Conservation (phyloP, 1,139 yeast genomes). For the Candida glucosophila region DNA sequence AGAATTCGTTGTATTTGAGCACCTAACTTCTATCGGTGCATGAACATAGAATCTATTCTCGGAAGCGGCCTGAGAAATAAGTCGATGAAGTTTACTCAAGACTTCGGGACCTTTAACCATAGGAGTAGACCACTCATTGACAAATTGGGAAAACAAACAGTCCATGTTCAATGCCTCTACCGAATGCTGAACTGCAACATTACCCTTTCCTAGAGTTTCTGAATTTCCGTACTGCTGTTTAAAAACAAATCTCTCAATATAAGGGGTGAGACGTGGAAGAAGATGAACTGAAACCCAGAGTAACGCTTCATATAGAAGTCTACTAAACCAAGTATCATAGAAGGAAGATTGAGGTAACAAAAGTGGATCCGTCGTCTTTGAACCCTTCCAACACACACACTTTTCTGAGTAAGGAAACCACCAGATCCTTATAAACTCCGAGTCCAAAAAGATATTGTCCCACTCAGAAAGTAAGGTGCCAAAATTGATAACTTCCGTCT, state of each 20-base stretch:
- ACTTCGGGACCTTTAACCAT: slow-evolving; percentile 67
- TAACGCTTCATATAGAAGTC: slow-evolving; percentile 69
- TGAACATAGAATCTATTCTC: slow-evolving; percentile 70
- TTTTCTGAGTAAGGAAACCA: slow-evolving; percentile 92
- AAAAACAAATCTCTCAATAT: slow-evolving; percentile 77
- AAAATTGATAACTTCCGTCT: slow-evolving; percentile 75
- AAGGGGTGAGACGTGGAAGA: slow-evolving; percentile 70
- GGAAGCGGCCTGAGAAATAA: slow-evolving; percentile 53
- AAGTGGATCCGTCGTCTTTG: slow-evolving; percentile 54
- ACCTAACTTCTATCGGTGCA: slow-evolving; percentile 92
- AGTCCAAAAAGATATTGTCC: slow-evolving; percentile 75
- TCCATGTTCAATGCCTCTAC: slow-evolving; percentile 93
- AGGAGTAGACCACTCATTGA: slow-evolving; percentile 95
- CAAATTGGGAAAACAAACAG: slow-evolving; percentile 89
- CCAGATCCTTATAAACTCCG: slow-evolving; percentile 93
- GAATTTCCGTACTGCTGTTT: slow-evolving; percentile 72
- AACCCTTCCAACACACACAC: slow-evolving; percentile 87
- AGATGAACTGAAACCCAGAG: slow-evolving; percentile 74
- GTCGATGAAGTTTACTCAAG: slow-evolving; percentile 52
- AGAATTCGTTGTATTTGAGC: slow-evolving; percentile 71
- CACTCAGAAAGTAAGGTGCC: slow-evolving; percentile 59
- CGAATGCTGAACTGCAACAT: slow-evolving; percentile 66
- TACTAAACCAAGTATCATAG: slow-evolving; percentile 76
- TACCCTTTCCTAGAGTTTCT: slow-evolving; percentile 61
- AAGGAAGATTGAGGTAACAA: slow-evolving; percentile 69